Conservation (phyloP, 257 asterid species). For the Paulownia fortunei region DNA sequence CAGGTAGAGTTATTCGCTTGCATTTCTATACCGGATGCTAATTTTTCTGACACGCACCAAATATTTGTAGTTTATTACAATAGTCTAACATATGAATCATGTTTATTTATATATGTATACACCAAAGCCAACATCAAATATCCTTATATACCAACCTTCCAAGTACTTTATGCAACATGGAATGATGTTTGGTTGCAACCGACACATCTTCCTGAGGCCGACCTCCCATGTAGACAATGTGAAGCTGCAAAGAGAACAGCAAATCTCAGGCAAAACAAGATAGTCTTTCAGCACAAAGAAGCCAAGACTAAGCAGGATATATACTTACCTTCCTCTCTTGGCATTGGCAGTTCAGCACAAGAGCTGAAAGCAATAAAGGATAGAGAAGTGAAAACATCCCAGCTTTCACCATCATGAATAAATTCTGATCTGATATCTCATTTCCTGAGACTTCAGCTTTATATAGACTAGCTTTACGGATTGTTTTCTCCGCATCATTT, state of each 20-base stretch:
- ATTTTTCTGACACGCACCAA: too few species aligned
- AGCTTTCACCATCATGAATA: conserved; percentile 30
- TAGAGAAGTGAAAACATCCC: conserved; percentile 36
- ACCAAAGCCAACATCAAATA: too few species aligned
- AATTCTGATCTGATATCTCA: conserved; percentile 17
- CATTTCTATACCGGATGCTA: too few species aligned
- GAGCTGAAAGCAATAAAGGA: conserved; percentile 40
- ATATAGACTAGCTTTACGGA: conserved; percentile 11
- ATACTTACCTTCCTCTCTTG: conserved; percentile 50
- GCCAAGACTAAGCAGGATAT: background rate
- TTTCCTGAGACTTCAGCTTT: conserved; percentile 12
- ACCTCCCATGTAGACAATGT: conserved; percentile 46
- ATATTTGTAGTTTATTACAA: too few species aligned
- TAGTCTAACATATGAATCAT: too few species aligned
- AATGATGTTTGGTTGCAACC: conserved; percentile 34
- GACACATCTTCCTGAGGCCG: conserved; percentile 30
- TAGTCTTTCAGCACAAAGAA: background rate
- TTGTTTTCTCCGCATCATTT: conserved; percentile 11
- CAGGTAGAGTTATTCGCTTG: too few species aligned
- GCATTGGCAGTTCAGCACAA: conserved; percentile 44
- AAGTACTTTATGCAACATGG: conserved; percentile 38
- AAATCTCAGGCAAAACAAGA: background rate
- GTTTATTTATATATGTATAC: too few species aligned
- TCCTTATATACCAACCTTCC: conserved; percentile 38
- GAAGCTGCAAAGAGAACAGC: conserved; percentile 13